Percentiles rank a stretch among this genome's conserved stretches.
phyloP scores from a whole-genome alignment of 106 monocot genomes.

The Allium fistulosum region DNA sequence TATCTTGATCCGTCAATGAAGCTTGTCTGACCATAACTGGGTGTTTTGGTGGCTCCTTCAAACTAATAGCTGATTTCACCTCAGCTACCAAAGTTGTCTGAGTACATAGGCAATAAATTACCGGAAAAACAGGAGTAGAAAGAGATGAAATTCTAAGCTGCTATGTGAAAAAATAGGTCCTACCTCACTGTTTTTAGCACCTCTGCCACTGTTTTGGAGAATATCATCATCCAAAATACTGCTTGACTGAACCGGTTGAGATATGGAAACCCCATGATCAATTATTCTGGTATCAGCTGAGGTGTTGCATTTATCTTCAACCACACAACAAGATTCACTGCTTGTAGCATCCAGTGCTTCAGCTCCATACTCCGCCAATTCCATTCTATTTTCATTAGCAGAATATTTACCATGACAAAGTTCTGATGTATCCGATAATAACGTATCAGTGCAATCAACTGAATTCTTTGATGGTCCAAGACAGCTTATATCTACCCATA shows the following conservation, averaged over 20 bases:
- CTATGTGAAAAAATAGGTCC: neutral
- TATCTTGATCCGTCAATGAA: constrained; percentile 45
- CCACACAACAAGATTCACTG: neutral
- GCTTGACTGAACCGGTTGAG: constrained; percentile 21
- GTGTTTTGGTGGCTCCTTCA: constrained; percentile 43
- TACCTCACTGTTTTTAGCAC: constrained; percentile 70
- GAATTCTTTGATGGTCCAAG: neutral
- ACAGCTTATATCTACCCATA: neutral
- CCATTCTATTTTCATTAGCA: neutral
- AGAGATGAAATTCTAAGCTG: neutral
- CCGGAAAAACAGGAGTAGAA: neutral
- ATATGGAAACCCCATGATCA: neutral
- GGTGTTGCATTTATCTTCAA: neutral
- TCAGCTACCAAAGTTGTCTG: constrained; percentile 46
- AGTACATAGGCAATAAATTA: neutral
- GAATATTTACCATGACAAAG: constrained; percentile 1
- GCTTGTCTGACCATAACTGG: constrained; percentile 42
- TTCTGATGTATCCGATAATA: neutral
- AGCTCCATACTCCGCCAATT: neutral
- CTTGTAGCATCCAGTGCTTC: neutral
- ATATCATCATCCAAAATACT: constrained; percentile 36
- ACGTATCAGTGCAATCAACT: neutral
- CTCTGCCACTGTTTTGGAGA: constrained; percentile 42
- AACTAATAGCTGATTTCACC: constrained; percentile 30
- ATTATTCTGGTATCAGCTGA: neutral